Conservation (phyloP, 1,139 yeast genomes). For the Taiozyma sp. region DNA sequence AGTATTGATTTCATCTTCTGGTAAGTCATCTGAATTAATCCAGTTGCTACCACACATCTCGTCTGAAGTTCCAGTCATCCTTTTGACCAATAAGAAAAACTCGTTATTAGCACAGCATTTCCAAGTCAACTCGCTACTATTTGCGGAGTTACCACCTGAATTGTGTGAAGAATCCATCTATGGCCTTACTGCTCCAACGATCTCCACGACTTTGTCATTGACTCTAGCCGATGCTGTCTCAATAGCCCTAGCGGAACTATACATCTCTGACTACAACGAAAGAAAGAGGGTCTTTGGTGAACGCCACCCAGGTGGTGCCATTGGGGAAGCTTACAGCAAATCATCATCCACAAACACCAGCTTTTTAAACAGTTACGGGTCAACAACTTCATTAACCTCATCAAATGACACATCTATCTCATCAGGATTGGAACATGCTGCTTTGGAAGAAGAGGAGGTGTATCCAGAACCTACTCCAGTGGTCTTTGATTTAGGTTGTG, state of each 20-base stretch:
- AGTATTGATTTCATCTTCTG: conserved; percentile 73
- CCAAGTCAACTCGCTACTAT: conserved; percentile 47
- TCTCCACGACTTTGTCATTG: conserved; percentile 73
- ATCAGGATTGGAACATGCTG: conserved; percentile 7
- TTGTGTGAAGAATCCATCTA: conserved; percentile 65
- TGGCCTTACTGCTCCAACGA: conserved; percentile 87
- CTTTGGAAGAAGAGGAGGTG: conserved; percentile 3
- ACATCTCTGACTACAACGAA: conserved; percentile 49
- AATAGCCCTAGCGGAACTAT: conserved; percentile 65
- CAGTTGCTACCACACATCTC: conserved; percentile 52
- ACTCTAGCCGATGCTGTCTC: conserved; percentile 78
- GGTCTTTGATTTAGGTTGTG: conserved; percentile 18
- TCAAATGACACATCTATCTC: conserved; percentile 4
- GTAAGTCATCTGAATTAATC: conserved; percentile 75
- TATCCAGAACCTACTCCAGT: conserved; percentile 6
- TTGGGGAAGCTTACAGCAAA: conserved; percentile 48
- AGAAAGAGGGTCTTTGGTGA: conserved; percentile 57
- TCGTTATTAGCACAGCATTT: conserved; percentile 43
- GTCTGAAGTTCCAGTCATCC: conserved; percentile 45
- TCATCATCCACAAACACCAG: conserved; percentile 7
- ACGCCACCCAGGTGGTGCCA: conserved; percentile 90
- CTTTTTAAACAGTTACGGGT: conserved; percentile 6
- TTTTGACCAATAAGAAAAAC: conserved; percentile 56
- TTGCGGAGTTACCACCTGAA: conserved; percentile 56
- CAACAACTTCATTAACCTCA: conserved; percentile 10